Conservation (phyloP, 164 flowering plant genomes). For the Vitis riparia region DNA sequence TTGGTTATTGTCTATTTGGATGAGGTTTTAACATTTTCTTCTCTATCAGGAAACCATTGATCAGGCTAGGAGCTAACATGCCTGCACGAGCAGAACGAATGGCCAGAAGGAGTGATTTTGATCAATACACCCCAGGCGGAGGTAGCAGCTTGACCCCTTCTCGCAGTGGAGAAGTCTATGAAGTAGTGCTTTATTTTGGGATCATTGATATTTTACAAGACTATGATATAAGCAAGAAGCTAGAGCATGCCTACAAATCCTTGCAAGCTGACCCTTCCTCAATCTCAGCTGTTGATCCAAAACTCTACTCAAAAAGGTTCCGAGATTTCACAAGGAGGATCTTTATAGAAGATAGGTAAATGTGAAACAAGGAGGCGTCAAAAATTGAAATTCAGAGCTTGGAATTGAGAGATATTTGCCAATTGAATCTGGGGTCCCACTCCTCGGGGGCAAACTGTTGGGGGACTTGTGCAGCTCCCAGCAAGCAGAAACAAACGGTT, state of each 20-base stretch:
- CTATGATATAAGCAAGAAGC: conserved; percentile 84
- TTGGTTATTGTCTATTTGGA: background rate
- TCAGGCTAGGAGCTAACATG: conserved; percentile 80
- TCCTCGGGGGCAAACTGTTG: no score
- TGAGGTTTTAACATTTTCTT: background rate
- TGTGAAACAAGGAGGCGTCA: background rate
- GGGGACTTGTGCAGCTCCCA: background rate
- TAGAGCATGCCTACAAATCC: conserved; percentile 91
- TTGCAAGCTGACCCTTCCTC: conserved; percentile 78
- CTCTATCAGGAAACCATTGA: conserved; percentile 60
- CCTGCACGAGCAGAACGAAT: conserved; percentile 79
- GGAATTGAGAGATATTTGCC: background rate
- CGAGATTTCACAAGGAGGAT: conserved; percentile 70
- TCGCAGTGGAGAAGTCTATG: conserved; percentile 53
- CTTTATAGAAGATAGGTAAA: conserved; percentile 66
- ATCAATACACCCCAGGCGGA: conserved; percentile 45
- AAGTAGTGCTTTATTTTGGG: conserved; percentile 81
- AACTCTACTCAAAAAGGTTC: conserved; percentile 82
- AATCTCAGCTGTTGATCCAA: conserved; percentile 89
- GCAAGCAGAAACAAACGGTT: background rate
- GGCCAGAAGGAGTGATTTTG: conserved; percentile 60
- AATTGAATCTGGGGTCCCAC: background rate
- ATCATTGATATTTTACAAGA: conserved; percentile 89
- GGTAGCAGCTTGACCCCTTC: conserved; percentile 40
- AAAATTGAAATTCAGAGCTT: background rate